Evolutionary conservation across 768 basidiomycete genomes (phyloP).

Genomic region (Fomitopsis serialis): DNA sequence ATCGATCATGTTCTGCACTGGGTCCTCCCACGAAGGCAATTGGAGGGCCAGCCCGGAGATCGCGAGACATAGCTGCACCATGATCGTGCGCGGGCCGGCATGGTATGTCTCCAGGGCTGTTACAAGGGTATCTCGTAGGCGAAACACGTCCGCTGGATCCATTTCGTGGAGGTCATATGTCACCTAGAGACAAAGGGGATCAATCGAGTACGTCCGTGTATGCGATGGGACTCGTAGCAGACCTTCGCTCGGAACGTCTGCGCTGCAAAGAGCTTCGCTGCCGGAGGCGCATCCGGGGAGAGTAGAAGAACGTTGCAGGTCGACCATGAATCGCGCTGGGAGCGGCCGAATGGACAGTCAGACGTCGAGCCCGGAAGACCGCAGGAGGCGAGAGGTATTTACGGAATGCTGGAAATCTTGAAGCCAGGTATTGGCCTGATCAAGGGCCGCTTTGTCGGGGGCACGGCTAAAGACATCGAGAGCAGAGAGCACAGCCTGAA

Average conservation of each 20-base stretch:
- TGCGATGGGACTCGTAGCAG: constrained; percentile 20
- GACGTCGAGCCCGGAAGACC: constrained; percentile 44
- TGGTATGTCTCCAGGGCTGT: constrained; percentile 69
- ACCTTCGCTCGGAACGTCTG: constrained; percentile 97
- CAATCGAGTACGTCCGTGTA: neutral
- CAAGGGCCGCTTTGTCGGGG: constrained; percentile 79
- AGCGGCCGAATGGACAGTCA: constrained; percentile 57
- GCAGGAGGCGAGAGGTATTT: constrained; percentile 64
- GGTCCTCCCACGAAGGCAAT: constrained; percentile 78
- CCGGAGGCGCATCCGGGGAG: constrained; percentile 66
- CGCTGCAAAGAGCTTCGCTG: constrained; percentile 90
- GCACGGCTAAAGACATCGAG: constrained; percentile 75
- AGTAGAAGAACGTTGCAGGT: constrained; percentile 90
- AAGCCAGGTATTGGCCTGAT: constrained; percentile 90
- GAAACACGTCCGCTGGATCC: constrained; percentile 58
- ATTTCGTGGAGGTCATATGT: constrained; percentile 94
- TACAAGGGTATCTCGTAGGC: constrained; percentile 86
- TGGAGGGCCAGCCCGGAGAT: constrained; percentile 89
- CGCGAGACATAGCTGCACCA: constrained; percentile 87
- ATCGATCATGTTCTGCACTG: constrained; percentile 77
- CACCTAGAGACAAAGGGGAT: constrained; percentile 48
- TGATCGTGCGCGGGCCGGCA: constrained; percentile 74
- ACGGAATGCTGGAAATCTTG: constrained; percentile 99
- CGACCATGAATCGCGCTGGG: constrained; percentile 94
- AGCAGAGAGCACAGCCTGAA: constrained; percentile 70